Evolutionary conservation across 2,329 filamentous ascomycete species (phyloP).

Genomic region (Herpotrichia juniperi): DNA sequence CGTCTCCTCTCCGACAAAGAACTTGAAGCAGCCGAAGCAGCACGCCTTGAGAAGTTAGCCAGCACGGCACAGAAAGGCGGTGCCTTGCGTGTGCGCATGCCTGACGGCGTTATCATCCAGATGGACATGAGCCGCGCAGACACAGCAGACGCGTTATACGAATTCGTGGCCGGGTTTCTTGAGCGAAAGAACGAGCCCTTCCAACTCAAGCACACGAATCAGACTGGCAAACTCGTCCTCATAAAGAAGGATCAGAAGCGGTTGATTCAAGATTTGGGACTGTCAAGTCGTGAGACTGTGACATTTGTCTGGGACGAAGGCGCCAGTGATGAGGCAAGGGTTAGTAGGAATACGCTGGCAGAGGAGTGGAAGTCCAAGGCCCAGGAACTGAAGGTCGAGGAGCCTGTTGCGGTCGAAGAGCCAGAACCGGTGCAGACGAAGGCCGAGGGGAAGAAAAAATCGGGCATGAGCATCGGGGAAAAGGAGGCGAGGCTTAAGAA

Average conservation of each 20-base stretch:
- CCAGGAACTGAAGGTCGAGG: slow-evolving; percentile 69
- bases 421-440: slow-evolving; percentile 20
- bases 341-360: slow-evolving; percentile 63
- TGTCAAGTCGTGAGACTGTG: slow-evolving; percentile 74
- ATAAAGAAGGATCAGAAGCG: slow-evolving; percentile 55
- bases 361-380: slow-evolving; percentile 65
- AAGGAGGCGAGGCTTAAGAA: slow-evolving; percentile 50
- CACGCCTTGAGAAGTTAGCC: slow-evolving; percentile 69
- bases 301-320: slow-evolving; percentile 76
- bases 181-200: slow-evolving; percentile 70
- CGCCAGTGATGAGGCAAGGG: slow-evolving; percentile 63
- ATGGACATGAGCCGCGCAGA: slow-evolving; percentile 72
- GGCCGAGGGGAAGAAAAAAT: slow-evolving; percentile 39
- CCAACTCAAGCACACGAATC: slow-evolving; percentile 69
- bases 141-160: slow-evolving; percentile 74
- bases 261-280: slow-evolving; percentile 75
- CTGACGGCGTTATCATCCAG: slow-evolving; percentile 80
- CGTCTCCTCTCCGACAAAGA: slow-evolving; percentile 85
- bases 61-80: slow-evolving; percentile 66
- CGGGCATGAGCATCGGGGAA: slow-evolving; percentile 35
- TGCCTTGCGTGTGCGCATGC: slow-evolving; percentile 81
- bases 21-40: slow-evolving; percentile 71
- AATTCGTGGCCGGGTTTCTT: slow-evolving; percentile 75
- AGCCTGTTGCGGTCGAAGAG: slow-evolving; percentile 42
- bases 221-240: slow-evolving; percentile 54